Percentiles rank a stretch among this genome's conserved stretches.
Evolutionary conservation across 2,329 filamentous ascomycete genomes (phyloP).

Genomic region (Didymosphaeria variabile): DNA sequence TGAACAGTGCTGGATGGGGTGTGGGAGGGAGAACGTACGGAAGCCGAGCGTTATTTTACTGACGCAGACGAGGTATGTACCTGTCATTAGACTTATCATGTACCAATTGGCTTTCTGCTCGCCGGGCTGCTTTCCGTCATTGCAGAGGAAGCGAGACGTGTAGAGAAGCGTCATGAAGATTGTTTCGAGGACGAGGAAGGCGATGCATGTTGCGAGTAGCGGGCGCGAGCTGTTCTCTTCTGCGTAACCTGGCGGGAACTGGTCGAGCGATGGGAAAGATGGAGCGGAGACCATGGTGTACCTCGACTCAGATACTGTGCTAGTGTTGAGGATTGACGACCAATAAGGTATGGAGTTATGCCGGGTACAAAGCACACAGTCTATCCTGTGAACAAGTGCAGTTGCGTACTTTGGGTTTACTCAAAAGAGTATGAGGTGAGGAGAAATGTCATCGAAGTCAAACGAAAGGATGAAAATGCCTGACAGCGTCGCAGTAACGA

Average conservation of each 20-base stretch:
- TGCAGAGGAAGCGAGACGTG: conserved; percentile 23
- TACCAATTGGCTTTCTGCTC: conserved; percentile 22
- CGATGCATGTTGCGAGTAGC: conserved; percentile 25
- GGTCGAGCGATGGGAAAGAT: not conserved
- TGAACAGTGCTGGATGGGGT: not conserved
- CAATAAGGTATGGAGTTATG: no score
- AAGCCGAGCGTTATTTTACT: conserved; percentile 29
- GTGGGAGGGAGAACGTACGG: conserved; percentile 19
- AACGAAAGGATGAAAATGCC: not conserved
- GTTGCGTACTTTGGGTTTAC: not conserved
- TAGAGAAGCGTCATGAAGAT: conserved; percentile 28
- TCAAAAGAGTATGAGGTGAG: not conserved
- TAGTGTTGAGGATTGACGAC: not conserved
- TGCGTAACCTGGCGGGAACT: conserved; percentile 21
- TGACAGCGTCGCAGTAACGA: not conserved
- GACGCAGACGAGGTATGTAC: conserved; percentile 24
- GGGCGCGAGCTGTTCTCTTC: conserved; percentile 22
- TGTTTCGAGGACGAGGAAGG: conserved; percentile 30
- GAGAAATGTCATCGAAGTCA: not conserved
- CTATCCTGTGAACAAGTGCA: not conserved
- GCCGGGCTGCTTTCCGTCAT: conserved; percentile 4
- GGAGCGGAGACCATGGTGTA: not conserved
- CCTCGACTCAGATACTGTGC: not conserved
- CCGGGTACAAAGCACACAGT: not conserved
- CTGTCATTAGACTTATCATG: conserved; percentile 33